phyloP scores from a whole-genome alignment of 331 rosid genomes.

The Acacia pycnantha region DNA sequence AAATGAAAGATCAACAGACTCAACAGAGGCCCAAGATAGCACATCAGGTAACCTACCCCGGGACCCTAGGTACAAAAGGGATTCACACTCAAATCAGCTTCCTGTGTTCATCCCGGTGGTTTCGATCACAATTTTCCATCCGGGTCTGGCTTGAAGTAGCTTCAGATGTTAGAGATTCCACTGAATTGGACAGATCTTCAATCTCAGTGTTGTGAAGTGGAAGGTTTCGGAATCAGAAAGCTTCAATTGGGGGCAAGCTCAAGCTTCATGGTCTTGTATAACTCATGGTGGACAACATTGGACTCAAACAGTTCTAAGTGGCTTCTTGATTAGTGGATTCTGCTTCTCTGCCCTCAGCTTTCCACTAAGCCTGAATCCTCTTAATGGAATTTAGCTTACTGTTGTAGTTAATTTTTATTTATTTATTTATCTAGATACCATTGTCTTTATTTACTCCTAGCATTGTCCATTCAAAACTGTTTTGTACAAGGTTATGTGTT shows the following conservation, averaged over 20 bases:
- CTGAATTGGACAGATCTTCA: conserved; percentile 26
- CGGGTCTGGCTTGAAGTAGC: conserved; percentile 56
- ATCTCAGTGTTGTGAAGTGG: conserved; percentile 28
- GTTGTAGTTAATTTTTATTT: background rate
- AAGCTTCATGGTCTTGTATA: conserved; percentile 22
- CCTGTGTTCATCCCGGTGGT: conserved; percentile 86
- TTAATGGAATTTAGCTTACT: background rate
- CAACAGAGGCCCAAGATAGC: conserved; percentile 61
- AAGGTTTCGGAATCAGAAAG: conserved; percentile 24
- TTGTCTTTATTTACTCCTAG: background rate
- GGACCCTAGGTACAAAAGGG: conserved; percentile 82
- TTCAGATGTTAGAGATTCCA: conserved; percentile 37
- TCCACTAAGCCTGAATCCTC: background rate
- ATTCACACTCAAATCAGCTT: conserved; percentile 82
- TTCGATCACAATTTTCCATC: conserved; percentile 54
- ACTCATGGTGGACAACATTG: conserved; percentile 21
- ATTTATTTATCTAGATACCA: background rate
- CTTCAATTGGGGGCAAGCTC: background rate
- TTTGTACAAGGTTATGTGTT: background rate
- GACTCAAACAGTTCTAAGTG: conserved; percentile 9
- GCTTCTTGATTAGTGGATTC: conserved; percentile 13
- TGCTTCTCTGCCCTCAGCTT: conserved; percentile 4
- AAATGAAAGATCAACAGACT: conserved; percentile 51
- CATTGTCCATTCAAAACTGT: conserved; percentile 1
- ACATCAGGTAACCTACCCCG: conserved; percentile 47